Base-by-base conservation (phyloP, 805 yeast genomes). In the Candida ovalis region DNA sequence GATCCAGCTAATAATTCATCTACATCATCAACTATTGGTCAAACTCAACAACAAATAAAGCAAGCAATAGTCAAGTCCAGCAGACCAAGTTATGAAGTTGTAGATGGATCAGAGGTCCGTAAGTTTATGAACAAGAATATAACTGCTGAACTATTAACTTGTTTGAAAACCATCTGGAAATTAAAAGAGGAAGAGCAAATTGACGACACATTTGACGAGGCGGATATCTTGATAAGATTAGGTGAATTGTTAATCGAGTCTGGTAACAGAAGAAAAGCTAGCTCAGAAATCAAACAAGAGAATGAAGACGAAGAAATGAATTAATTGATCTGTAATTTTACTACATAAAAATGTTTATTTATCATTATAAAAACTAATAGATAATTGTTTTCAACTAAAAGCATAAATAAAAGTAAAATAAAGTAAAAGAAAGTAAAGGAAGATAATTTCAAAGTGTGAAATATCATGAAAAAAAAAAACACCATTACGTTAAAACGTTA, bases 91-190 rank as follows among this genome's bases (percentile, higher is more conserved):
- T 57, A 60, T 39, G 81, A 76, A 50, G 67, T 76, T 18, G 77
- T 78, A 10, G 83, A 81, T 15, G 84, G 84, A 1, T 75, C 80
- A 1, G 69, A 77, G 0, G 63, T 79, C 7, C 65, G 84, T 49
- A 71, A 67, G 43, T 79, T 76, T 60, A 63, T 79, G 54, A 77
- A 79, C 56, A 61, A 70, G 51, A 67, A 77, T 49, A 56, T 79
- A 44, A 76, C 82, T 1, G 55, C 49, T n/a, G 72, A 74, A 38
- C 58, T 79, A 40, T 59, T 77, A 23, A 68, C 64, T 15, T 80
- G 80, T 3, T 61, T 79, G 45, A 66, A 71, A 44, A 45, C 55
- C 23, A 48, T 64, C 2, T 59, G 63, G 47, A 43, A 51, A 13
- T 19, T 53, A 39, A 63, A 60, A 56, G 56, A 54, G 39, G 47